Evolutionary conservation across 2,329 filamentous ascomycete genomes (phyloP).

Genomic region (Beauveria sp.): DNA sequence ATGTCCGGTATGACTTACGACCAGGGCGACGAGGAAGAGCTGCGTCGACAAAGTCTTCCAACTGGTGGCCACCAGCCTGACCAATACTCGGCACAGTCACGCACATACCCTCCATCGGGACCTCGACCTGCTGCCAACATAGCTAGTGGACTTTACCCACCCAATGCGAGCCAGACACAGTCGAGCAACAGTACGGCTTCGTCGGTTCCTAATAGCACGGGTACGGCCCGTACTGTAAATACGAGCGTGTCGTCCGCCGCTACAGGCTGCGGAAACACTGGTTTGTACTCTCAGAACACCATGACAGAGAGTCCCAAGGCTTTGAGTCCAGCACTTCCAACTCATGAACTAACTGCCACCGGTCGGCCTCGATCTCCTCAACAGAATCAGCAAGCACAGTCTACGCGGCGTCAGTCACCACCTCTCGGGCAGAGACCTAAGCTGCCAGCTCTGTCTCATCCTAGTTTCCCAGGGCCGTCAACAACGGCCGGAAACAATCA

Average conservation of each 20-base stretch:
- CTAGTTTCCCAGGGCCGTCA: slow-evolving; percentile 24
- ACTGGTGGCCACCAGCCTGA: slow-evolving; percentile 43
- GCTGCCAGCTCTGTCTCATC: slow-evolving; percentile 29
- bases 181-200: slow-evolving; percentile 46
- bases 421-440: slow-evolving; percentile 35
- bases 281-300: slow-evolving; percentile 61
- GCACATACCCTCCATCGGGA: slow-evolving; percentile 68
- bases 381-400: slow-evolving; percentile 54
- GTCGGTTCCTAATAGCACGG: slow-evolving; percentile 35
- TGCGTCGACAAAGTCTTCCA: slow-evolving; percentile 63
- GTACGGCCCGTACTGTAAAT: slow-evolving; percentile 37
- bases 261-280: slow-evolving; percentile 38
- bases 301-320: slow-evolving; percentile 88
- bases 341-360: slow-evolving; percentile 44
- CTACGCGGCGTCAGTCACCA: slow-evolving; percentile 49
- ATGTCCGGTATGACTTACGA: slow-evolving; percentile 51
- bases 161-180: slow-evolving; percentile 35
- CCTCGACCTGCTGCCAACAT: slow-evolving; percentile 32
- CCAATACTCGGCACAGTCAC: slow-evolving; percentile 52
- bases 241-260: slow-evolving; percentile 42
- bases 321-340: slow-evolving; percentile 56
- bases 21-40: slow-evolving; percentile 51
- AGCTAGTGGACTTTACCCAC: slow-evolving; percentile 53
- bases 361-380: slow-evolving; percentile 56
- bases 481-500: slow-evolving; percentile 24